Evolutionary conservation across 768 basidiomycete genomes (phyloP), one percentile per base, ranked within the genome.

Genomic region (Calocybe gangraenosa): DNA sequence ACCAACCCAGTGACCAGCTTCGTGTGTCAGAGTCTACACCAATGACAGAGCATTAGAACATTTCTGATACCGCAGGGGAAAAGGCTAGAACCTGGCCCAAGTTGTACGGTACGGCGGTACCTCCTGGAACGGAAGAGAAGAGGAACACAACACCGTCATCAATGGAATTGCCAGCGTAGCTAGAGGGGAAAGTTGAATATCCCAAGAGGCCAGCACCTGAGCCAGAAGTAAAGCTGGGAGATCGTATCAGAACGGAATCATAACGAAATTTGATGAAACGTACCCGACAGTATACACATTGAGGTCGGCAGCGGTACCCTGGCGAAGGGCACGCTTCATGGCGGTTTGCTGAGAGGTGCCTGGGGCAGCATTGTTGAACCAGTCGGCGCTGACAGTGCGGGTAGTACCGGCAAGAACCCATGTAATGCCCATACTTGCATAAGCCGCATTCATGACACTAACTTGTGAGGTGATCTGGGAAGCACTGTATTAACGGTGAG

Each of bases 1-100:
- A 20, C 79, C 78, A 47, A 77, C 63, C 78, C 79, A 81, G 62
- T 80, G 78, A n/a, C 78, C 76, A 38, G 68, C 71, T 58, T 81
- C 79, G 55, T 81, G 79, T 11, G 71, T 76, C 48, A 75, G 52
- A 35, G 74, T 81, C 63, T 67, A 38, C 1, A 11, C 15, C 6
- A 47, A 20, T 18, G 32, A 28, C 25, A 14, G 10, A 2, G 11
- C 3, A 15, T 49, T 10, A 40, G 47, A 30, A 18, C 18, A 58
- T 59, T 19, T 52, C 25, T 10, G 14, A 18, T 49, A 1, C 23
- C 32, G 14, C 21, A 15, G 14, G n/a, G 7, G 38, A 36, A 8
- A 14, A n/a, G 3, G 47, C 60, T 40, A 38, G 11, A 11, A 67
- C 68, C 42, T 65, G 64, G 13, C 70, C 69, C 25, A 67, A 63